phyloP scores from a whole-genome alignment of 106 monocot species.

The Narthecium ossifragum region DNA sequence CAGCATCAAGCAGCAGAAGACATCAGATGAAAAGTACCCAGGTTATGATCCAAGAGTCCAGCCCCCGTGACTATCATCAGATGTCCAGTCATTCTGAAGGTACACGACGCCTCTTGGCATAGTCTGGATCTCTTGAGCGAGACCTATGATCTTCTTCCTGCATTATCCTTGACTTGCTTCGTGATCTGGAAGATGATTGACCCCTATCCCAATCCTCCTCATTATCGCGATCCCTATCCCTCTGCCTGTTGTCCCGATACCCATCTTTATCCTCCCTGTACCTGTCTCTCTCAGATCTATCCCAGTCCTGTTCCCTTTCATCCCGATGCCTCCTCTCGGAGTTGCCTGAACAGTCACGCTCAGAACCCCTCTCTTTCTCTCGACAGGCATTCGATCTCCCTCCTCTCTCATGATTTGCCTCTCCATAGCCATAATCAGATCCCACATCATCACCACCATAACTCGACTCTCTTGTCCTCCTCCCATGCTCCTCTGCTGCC shows the following conservation, averaged over 20 bases:
- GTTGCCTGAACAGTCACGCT: constrained; percentile 36
- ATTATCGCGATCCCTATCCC: constrained; percentile 34
- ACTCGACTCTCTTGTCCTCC: constrained; percentile 41
- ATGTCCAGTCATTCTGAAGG: constrained; percentile 20
- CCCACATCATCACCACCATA: constrained; percentile 57
- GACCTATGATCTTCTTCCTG: constrained; percentile 35
- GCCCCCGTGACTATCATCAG: neutral
- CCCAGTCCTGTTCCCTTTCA: constrained; percentile 38
- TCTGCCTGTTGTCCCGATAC: constrained; percentile 40
- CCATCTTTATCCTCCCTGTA: constrained; percentile 45
- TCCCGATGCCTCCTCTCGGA: constrained; percentile 43
- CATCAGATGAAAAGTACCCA: constrained; percentile 2
- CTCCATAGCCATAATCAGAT: constrained; percentile 57
- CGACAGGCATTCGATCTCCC: constrained; percentile 35
- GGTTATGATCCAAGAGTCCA: neutral
- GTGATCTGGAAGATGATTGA: constrained; percentile 43
- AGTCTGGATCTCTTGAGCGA: constrained; percentile 34
- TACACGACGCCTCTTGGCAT: constrained; percentile 41
- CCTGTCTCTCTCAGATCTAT: constrained; percentile 28
- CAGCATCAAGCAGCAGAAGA: constrained; percentile 6
- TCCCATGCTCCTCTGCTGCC: constrained; percentile 39
- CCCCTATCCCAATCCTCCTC: constrained; percentile 34
- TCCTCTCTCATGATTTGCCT: constrained; percentile 44
- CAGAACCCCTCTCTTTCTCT: constrained; percentile 50
- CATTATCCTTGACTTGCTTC: constrained; percentile 30